These are phyloP conservation scores for Syzygium grande DNA, from an alignment of 345 rosid genomes.

Conservation along the genomic window DNA sequence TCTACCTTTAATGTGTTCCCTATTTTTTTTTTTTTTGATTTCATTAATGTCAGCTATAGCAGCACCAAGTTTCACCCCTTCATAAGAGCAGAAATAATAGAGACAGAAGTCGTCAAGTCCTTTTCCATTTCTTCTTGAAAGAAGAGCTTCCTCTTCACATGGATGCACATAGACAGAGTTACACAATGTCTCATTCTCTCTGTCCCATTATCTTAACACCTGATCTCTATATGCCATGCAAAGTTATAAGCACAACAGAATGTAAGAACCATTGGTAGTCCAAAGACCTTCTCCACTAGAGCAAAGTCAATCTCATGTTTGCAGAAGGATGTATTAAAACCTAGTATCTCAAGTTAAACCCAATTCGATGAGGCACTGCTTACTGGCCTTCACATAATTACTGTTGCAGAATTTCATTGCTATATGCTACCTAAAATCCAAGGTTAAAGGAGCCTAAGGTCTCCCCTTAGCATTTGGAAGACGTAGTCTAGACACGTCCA, in stretches of 20 bases:
- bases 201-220: not conserved
- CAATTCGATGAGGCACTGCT: not conserved
- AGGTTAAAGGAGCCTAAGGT: not conserved
- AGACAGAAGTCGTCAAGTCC: not conserved
- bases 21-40: not conserved
- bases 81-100: not conserved
- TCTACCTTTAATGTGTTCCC: not conserved
- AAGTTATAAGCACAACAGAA: not conserved
- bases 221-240: not conserved
- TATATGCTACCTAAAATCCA: not conserved
- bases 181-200: not conserved
- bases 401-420: not conserved
- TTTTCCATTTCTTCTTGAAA: not conserved
- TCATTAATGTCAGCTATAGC: not conserved
- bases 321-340: not conserved
- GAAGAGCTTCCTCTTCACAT: not conserved
- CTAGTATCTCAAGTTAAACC: not conserved
- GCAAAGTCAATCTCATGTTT: not conserved
- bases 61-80: not conserved
- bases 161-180: not conserved
- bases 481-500: not conserved
- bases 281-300: not conserved
- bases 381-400: not conserved
- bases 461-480: not conserved
- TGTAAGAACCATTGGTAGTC: not conserved